phyloP scores from a whole-genome alignment of 305 asterid species.

The Fraxinus baroniana region DNA sequence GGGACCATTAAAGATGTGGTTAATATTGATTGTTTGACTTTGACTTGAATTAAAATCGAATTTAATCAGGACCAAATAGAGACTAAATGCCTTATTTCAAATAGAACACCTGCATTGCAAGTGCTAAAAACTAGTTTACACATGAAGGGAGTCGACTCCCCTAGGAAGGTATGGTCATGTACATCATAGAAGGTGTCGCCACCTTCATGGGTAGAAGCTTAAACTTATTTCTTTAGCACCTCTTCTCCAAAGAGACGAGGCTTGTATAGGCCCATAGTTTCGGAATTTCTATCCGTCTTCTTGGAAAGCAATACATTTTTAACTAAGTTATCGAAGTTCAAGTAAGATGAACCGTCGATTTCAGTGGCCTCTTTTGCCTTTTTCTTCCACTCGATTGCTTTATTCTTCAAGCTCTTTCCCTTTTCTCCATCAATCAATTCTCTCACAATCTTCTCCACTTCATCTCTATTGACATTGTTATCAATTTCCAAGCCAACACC shows the following conservation, averaged over 20 bases:
- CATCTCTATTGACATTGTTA: slow-evolving; percentile 26
- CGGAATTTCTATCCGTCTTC: neutral
- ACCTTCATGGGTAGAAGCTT: neutral
- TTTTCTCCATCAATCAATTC: slow-evolving; percentile 40
- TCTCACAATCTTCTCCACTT: slow-evolving; percentile 37
- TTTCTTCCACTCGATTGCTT: slow-evolving; percentile 36
- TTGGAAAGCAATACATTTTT: slow-evolving; percentile 17
- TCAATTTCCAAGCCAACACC: slow-evolving; percentile 41
- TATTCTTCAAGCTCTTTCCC: slow-evolving; percentile 32
- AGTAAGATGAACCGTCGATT: slow-evolving; percentile 30
- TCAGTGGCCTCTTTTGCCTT: slow-evolving; percentile 27
- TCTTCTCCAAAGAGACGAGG: neutral
- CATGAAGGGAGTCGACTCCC: neutral
- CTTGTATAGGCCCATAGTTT: neutral
- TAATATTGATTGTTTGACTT: no score
- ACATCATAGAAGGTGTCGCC: neutral
- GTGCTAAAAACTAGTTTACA: neutral
- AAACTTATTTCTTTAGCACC: neutral
- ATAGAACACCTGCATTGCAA: neutral
- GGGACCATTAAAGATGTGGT: no score
- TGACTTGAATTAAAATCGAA: no score
- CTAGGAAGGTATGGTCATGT: neutral
- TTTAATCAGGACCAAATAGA: no score
- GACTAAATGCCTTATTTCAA: neutral
- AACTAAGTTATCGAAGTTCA: slow-evolving; percentile 35